A percentile compares a stretch with the other conserved stretches of the same genome.
These are phyloP conservation scores for Eucalyptus fibrosa DNA, from an alignment of 345 rosid species.

Conservation along the genomic window DNA sequence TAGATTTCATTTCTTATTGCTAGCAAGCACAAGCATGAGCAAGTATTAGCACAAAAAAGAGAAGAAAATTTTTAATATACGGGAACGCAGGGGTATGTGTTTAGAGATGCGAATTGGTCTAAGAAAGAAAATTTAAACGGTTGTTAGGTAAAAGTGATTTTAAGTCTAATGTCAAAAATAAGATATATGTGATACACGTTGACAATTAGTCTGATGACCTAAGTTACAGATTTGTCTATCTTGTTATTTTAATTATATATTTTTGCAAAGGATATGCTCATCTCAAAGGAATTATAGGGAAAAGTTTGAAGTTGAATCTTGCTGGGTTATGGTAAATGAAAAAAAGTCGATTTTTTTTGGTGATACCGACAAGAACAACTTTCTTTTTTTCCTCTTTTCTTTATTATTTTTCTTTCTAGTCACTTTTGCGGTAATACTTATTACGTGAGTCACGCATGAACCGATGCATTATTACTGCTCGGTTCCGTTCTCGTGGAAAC, in stretches of 20 bases:
- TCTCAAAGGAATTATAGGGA: not conserved
- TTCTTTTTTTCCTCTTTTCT: not conserved
- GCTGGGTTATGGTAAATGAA: not conserved
- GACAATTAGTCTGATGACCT: not conserved
- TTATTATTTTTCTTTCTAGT: not conserved
- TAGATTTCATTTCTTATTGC: not conserved
- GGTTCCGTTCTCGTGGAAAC: not conserved
- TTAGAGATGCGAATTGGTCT: not conserved
- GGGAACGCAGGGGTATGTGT: no score
- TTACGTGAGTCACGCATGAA: not conserved
- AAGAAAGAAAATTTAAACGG: not conserved
- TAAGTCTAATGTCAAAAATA: not conserved
- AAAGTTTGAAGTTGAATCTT: not conserved
- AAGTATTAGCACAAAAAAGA: not conserved
- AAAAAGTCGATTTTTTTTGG: not conserved
- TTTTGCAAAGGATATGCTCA: not conserved
- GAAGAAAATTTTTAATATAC: not conserved
- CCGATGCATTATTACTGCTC: not conserved
- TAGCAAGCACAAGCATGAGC: not conserved
- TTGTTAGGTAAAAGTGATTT: not conserved
- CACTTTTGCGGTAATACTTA: not conserved
- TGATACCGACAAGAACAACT: not conserved
- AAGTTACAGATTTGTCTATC: not conserved
- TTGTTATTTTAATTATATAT: not conserved
- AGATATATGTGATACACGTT: not conserved